phyloP scores from a whole-genome alignment of 495 filamentous ascomycete species.

The Penicillium waksmanii region DNA sequence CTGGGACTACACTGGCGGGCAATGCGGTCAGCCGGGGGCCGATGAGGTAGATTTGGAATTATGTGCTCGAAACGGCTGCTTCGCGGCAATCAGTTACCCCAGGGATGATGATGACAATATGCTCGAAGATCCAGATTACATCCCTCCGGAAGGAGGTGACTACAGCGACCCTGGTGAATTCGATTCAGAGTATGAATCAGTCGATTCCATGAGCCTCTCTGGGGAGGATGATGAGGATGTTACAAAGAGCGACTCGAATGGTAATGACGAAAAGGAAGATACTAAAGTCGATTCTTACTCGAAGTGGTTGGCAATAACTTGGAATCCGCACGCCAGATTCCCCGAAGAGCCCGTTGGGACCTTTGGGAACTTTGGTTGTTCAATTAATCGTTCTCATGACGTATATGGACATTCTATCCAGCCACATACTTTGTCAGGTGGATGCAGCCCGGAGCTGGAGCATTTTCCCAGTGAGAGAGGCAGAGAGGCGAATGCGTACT shows the following conservation, averaged over 20 bases:
- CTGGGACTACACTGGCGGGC: conserved; percentile 16
- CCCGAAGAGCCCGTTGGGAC: conserved; percentile 9
- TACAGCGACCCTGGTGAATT: conserved; percentile 15
- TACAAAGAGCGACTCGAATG: neutral
- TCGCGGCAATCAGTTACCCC: conserved; percentile 4
- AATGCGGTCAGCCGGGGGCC: conserved; percentile 4
- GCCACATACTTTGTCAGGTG: neutral
- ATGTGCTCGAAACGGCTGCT: conserved; percentile 10
- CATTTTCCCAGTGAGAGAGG: conserved; percentile 14
- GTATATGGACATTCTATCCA: neutral
- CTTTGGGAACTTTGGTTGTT: conserved; percentile 25
- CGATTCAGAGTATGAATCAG: conserved; percentile 17
- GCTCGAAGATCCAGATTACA: neutral
- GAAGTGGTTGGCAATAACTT: conserved; percentile 7
- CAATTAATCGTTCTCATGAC: conserved; percentile 1
- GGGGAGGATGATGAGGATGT: conserved; percentile 8
- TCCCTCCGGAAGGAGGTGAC: neutral
- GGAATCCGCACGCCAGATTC: neutral
- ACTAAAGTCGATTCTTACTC: conserved; percentile 9
- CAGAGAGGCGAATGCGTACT: conserved; percentile 19
- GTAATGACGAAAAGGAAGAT: neutral
- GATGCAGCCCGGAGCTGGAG: neutral
- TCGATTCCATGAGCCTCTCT: conserved; percentile 1
- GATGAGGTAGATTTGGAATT: conserved; percentile 7
- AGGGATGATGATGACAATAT: neutral